Evolutionary conservation across 2,329 filamentous ascomycete genomes (phyloP), one percentile per base, ranked within the genome.

Genomic region (Fusarium kyushuense): DNA sequence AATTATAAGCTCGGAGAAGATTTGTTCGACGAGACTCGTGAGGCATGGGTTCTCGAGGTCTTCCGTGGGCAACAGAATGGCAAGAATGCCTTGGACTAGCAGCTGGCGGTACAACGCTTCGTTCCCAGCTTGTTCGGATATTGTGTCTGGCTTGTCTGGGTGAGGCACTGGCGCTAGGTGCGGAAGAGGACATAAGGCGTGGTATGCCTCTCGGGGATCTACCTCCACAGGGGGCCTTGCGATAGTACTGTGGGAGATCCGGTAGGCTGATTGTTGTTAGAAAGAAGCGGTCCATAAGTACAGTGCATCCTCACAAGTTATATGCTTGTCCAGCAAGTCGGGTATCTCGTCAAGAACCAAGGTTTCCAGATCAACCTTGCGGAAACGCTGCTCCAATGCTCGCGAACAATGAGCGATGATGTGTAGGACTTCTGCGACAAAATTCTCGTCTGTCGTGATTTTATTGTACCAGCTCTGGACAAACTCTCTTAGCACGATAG

Each of bases 391-490:
- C 80, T 98, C 96, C 60, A 99, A 80, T 10, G 90, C 93, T 58
- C 93, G 86, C 40, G 93, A 97, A 78, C 92, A 96, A 79, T 98
- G 95, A 40, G 95, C 96, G 74, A 98, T 92, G 70, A 97, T 90
- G 75, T 93, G 92, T 54, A 98, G 85, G 59, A 97, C 87, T 81
- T 97, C 94, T 71, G 91, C 90, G 63, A 96, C 90, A 76, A 99
- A 96, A 14, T 88, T 86, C 76, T 94, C 92, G 79, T 99, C 95
- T 5, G 93, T 89, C 2, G 95, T 97, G 78, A 99, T 96, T 78
- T 91, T 95, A 69, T 84, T 86, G 82, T 99, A 99, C 96, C 96
- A 99, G 32, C 89, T 89, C 78, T 96, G 90, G 36, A 99, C 92
- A 77, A 94, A 97, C 69, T 97, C 94, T 74, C 92, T 90, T 73